phyloP scores from a whole-genome alignment of 1,284 basidiomycete species.

The Ustilago bromivora region DNA sequence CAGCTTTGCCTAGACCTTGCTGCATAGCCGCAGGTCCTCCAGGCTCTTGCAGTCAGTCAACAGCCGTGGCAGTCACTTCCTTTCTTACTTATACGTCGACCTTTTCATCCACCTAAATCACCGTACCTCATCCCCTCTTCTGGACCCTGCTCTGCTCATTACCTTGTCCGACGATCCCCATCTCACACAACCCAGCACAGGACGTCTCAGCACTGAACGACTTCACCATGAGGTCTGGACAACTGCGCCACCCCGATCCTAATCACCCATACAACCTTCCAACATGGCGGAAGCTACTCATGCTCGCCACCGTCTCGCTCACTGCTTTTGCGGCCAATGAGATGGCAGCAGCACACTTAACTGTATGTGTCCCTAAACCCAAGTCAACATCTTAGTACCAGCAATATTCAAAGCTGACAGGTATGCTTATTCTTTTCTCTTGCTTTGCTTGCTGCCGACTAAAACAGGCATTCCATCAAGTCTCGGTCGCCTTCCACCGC shows the following conservation, averaged over 20 bases:
- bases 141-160: background rate
- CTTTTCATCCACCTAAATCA: background rate
- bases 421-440: background rate
- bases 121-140: background rate
- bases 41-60: background rate
- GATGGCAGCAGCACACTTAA: constrained; percentile 55
- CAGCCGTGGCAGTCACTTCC: background rate
- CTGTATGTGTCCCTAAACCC: constrained; percentile 27
- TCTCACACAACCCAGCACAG: background rate
- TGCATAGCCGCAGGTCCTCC: constrained; percentile 2
- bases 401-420: background rate
- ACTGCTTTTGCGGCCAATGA: constrained; percentile 67
- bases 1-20: background rate
- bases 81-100: background rate
- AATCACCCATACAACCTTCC: constrained; percentile 57
- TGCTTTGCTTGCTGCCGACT: background rate
- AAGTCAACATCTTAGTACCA: background rate
- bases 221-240: constrained; percentile 31
- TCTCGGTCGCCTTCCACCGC: constrained; percentile 56
- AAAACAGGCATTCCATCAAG: constrained; percentile 45
- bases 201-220: too few species aligned
- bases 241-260: constrained; percentile 45
- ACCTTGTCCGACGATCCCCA: background rate
- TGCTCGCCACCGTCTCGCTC: constrained; percentile 60
- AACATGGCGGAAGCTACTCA: constrained; percentile 62